Evolutionary conservation across 768 basidiomycete species (phyloP).

Genomic region (Cystobasidium onofrii): DNA sequence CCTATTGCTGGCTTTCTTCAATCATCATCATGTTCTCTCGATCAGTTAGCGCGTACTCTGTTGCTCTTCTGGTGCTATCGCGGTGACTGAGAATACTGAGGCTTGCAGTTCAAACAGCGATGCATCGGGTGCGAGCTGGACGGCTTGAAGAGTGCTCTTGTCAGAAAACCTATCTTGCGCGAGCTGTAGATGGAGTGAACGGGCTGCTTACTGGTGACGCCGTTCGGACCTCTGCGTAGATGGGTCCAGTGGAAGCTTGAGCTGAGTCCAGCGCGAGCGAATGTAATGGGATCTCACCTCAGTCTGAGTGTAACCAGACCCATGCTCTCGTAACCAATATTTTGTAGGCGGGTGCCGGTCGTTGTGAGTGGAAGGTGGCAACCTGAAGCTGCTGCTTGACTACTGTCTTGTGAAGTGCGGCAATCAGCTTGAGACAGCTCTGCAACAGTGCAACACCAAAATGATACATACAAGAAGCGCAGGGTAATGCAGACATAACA

Average conservation of each 20-base stretch:
- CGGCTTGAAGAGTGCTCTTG: background rate
- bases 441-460: background rate
- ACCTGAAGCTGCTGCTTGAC: too few species aligned
- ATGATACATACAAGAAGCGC: background rate
- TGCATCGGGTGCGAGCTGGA: constrained; percentile 12
- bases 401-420: too few species aligned
- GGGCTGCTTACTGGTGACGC: constrained; percentile 23
- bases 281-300: background rate
- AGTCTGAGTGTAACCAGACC: constrained; percentile 1
- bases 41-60: constrained; percentile 26
- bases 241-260: background rate
- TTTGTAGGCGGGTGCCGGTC: background rate
- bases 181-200: background rate
- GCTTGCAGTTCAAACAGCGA: constrained; percentile 26
- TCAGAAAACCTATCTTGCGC: background rate
- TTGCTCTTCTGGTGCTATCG: constrained; percentile 18
- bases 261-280: background rate
- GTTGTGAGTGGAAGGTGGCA: background rate
- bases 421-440: background rate
- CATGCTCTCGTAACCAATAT: background rate
- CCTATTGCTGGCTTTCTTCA: too few species aligned
- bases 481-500: background rate
- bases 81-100: constrained; percentile 15
- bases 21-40: too few species aligned
- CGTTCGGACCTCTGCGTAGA: constrained; percentile 2